Evolutionary conservation across 352 stramenopile species (phyloP), one percentile per base, ranked within the genome.

Genomic region (Pythium dissimile): DNA sequence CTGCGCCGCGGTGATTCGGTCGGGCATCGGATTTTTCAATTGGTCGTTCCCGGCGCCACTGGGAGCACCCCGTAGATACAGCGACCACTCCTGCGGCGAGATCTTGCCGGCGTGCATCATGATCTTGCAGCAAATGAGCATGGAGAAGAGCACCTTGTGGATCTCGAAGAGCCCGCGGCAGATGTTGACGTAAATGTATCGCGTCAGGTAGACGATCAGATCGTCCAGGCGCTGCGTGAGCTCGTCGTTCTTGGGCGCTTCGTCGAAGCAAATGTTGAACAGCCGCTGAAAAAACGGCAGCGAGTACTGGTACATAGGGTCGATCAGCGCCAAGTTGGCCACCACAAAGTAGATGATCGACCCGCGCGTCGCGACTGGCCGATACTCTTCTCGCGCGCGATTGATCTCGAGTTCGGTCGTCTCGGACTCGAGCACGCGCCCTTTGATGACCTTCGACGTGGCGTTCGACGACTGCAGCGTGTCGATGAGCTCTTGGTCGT

Each of bases 271-370:
- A 53, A 90, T 88, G 49, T 94, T 88, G 69, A 97, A 98, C 21
- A 98, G 76, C 0, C 75, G 69, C 54, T 96, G 87, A 50, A 97
- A 98, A 68, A 96, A 98, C 3, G 87, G 80, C 24, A 98, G 69
- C 35, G 91, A 98, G 72, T 98, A 97, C 74, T 98, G 93, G 73
- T 98, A 98, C 93, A 98, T 98, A 2, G 93, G 92, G 47, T 98
- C 93, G 50, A 98, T 96, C 10, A 89, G 66, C 13, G 84, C 84
- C 1, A 98, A 69, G 51, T 97, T 90, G 1, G 93, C 89, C 26
- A 98, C 91, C 0, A 98, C 93, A 61, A 98, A 98, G 67, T 98
- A 98, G 38, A 98, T 95, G 57, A 98, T 96, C 2, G 90, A 93
- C 6, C 91, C 93, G 1, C 91, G 74, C 1, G 86, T 97, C 11